These are phyloP conservation scores for Ustilago vetiveriae DNA, from an alignment of 1,284 basidiomycete genomes.

Conservation along the genomic window DNA sequence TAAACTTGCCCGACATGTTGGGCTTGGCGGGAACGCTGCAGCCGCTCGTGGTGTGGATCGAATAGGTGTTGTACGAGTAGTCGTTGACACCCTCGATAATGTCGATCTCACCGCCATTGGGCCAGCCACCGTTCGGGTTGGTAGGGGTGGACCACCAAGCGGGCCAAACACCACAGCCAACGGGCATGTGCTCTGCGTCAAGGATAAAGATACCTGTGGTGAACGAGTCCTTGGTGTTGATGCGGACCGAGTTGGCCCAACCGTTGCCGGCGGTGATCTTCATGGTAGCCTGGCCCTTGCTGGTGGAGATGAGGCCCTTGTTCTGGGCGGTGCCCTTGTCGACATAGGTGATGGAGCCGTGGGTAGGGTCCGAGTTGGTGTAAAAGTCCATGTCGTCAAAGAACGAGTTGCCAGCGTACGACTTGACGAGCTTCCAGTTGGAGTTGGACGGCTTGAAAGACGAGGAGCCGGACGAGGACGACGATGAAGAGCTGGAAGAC, in stretches of 20 bases:
- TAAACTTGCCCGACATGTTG: constrained; percentile 44
- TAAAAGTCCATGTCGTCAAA: constrained; percentile 56
- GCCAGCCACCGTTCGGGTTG: constrained; percentile 46
- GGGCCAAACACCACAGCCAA: constrained; percentile 61
- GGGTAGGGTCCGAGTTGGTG: constrained; percentile 49
- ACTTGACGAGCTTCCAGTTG: constrained; percentile 45
- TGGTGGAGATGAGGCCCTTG: constrained; percentile 38
- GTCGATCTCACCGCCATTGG: constrained; percentile 61
- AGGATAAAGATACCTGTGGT: constrained; percentile 54
- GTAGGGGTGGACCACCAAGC: constrained; percentile 60
- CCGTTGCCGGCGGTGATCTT: constrained; percentile 41
- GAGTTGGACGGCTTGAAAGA: constrained; percentile 19
- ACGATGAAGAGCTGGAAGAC: constrained; percentile 11
- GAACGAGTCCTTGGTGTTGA: constrained; percentile 53
- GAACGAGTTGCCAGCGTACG: constrained; percentile 43
- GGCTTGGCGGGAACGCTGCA: constrained; percentile 31
- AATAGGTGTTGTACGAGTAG: constrained; percentile 50
- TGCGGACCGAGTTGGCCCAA: constrained; percentile 45
- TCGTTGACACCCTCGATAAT: constrained; percentile 61
- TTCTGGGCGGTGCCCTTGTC: constrained; percentile 19
- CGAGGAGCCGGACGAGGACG: constrained; percentile 21
- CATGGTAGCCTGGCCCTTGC: constrained; percentile 41
- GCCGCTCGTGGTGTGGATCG: constrained; percentile 51
- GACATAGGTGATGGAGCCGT: constrained; percentile 52
- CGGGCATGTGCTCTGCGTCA: constrained; percentile 56